Conservation (phyloP, 768 basidiomycete genomes). For the Strobilomyces dryophilus region DNA sequence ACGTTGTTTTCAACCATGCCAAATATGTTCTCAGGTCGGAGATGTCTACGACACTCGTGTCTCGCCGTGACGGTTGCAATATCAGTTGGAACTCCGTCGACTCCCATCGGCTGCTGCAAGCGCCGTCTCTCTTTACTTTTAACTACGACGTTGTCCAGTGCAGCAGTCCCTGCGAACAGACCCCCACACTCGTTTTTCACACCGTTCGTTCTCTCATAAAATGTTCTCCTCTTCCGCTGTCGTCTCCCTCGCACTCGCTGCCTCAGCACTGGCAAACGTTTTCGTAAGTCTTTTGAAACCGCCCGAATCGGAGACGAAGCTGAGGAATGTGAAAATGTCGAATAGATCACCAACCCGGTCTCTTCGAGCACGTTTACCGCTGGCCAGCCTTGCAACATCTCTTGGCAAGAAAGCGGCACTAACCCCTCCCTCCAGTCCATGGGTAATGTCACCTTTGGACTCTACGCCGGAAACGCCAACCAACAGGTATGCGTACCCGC, state of each 20-base stretch:
- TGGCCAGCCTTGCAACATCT: constrained; percentile 46
- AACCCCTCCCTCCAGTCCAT: constrained; percentile 48
- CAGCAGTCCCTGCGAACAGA: constrained; percentile 5
- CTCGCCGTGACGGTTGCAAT: not conserved
- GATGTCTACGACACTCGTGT: not conserved
- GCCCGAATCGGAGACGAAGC: not conserved
- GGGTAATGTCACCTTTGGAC: constrained; percentile 47
- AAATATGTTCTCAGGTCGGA: not conserved
- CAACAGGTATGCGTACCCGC: constrained; percentile 48
- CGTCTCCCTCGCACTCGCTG: constrained; percentile 47
- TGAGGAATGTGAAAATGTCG: not conserved
- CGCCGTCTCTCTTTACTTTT: not conserved
- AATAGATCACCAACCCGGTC: constrained; percentile 57
- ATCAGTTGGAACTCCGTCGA: constrained; percentile 32
- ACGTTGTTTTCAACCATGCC: not conserved
- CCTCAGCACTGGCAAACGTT: constrained; percentile 52
- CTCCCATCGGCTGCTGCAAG: not conserved
- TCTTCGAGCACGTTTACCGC: constrained; percentile 42
- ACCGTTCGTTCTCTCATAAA: constrained; percentile 20
- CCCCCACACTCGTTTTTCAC: constrained; percentile 23
- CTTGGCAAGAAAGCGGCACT: constrained; percentile 55
- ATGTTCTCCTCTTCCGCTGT: constrained; percentile 56
- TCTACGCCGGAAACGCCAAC: constrained; percentile 59
- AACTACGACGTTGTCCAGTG: not conserved
- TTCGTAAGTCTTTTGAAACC: constrained; percentile 42